Base-by-base conservation (phyloP, 768 basidiomycete species). In the Mycena maculata region DNA sequence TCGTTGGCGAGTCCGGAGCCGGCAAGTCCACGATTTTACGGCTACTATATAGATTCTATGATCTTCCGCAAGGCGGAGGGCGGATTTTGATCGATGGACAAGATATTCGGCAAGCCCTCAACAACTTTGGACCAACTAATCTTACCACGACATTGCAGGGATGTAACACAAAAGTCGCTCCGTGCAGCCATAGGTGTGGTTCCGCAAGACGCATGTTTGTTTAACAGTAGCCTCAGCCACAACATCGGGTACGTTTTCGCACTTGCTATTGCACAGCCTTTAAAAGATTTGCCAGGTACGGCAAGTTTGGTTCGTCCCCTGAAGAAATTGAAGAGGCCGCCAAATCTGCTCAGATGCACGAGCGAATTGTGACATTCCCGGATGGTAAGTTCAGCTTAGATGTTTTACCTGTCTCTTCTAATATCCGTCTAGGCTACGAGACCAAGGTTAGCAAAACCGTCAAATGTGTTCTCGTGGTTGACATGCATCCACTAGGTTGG, bases 41-140 rank as follows among this genome's bases (percentile, higher is more conserved):
- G n/a, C 83, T 96, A 30, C 82, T 99, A 18, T 98, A 94, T 78
- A 87, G 96, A 23, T 95, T 99, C 80, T 98, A 98, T 76, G 96
- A 98, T 72, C 83, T 96, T 16, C 84, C 86, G 20, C 87, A 89
- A 59, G 95, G 95, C 33, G 86, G 92, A 66, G 92, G 92, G 16
- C 82, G 90, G 42, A 95, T 97, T 70, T 78, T 89, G 49, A 89
- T 97, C 65, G 95, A 98, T 72, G 94, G 92, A 6, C 86, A 92
- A 73, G 93, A 98, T 72, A 92, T 98, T 60, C 80, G 84, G 85
- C 82, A 68, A 20, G 72, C 48, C 3, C 23, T n/a, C 31, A 42
- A 27, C 8, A 22, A 27, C 52, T 20, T 27, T 49, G 31, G 33
- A 47, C 18, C 55, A 30, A 54, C 50, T 47, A 48, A 52, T 49